phyloP scores from a whole-genome alignment of 768 basidiomycete genomes.

The Sporobolomyces pararoseus region DNA sequence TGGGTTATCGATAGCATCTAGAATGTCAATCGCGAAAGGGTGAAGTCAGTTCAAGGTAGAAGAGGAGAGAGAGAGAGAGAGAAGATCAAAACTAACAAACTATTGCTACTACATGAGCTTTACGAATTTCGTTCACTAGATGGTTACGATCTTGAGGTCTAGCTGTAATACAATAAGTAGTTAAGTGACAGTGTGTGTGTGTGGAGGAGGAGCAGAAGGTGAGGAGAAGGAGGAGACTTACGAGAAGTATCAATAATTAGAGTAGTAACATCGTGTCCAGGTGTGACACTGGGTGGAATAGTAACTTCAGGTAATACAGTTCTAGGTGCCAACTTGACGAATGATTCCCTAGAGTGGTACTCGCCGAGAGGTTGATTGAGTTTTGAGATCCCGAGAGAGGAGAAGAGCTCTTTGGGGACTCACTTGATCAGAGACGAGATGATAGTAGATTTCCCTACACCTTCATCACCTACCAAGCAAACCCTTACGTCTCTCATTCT shows the following conservation, averaged over 20 bases:
- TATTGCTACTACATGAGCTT: constrained; percentile 96
- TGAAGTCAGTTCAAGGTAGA: background rate
- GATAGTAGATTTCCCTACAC: constrained; percentile 96
- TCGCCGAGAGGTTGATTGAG: background rate
- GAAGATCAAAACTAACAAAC: constrained; percentile 58
- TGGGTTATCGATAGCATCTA: constrained; percentile 78
- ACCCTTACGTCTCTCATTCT: constrained; percentile 76
- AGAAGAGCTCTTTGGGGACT: constrained; percentile 2
- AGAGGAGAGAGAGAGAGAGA: background rate
- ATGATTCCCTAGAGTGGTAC: constrained; percentile 25
- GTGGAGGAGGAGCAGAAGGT: background rate
- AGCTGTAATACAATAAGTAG: constrained; percentile 54
- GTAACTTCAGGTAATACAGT: constrained; percentile 88
- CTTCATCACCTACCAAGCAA: constrained; percentile 90
- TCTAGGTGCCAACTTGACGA: constrained; percentile 51
- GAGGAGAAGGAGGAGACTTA: constrained; percentile 51
- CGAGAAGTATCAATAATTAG: constrained; percentile 97
- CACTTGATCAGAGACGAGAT: constrained; percentile 93
- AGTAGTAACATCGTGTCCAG: constrained; percentile 87
- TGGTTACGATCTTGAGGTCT: constrained; percentile 78
- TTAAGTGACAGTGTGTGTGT: background rate
- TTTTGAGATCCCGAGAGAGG: no score
- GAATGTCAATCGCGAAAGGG: no score
- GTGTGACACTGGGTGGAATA: constrained; percentile 93
- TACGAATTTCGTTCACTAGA: constrained; percentile 89